These are phyloP conservation scores for Acacia crassicarpa DNA, from an alignment of 306 rosid genomes.

Conservation along the genomic window DNA sequence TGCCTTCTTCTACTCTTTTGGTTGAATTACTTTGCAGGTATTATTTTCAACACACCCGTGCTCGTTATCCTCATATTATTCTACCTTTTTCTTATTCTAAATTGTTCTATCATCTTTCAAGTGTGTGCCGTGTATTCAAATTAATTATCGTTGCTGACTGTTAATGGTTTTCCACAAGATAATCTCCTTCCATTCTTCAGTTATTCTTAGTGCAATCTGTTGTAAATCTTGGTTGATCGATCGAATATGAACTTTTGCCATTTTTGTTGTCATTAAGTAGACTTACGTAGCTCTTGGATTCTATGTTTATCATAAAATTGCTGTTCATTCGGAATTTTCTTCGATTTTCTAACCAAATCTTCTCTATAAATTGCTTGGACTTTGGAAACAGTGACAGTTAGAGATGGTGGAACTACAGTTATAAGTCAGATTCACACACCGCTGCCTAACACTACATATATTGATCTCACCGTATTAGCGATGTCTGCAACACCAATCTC, in stretches of 20 bases:
- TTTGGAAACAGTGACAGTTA: constrained; percentile 44
- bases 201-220: too few species aligned
- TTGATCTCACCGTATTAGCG: constrained; percentile 48
- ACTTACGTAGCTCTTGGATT: not conserved
- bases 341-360: constrained; percentile 5
- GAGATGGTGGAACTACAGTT: constrained; percentile 42
- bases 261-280: too few species aligned
- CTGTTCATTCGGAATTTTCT: not conserved
- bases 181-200: too few species aligned
- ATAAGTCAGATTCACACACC: constrained; percentile 26
- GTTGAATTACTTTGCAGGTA: not conserved
- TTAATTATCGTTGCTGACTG: too few species aligned
- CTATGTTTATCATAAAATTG: not conserved
- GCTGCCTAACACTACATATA: constrained; percentile 29
- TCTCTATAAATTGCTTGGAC: not conserved
- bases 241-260: too few species aligned
- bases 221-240: too few species aligned
- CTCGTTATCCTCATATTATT: not conserved
- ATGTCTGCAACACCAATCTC: constrained; percentile 42
- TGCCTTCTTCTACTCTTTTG: constrained; percentile 35
- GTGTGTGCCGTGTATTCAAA: not conserved
- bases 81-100: not conserved
- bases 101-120: not conserved
- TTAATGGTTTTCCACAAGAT: too few species aligned
- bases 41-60: not conserved